A percentile compares a stretch with the other conserved stretches of the same genome.
These are phyloP conservation scores for Caryopteris hybrid DNA, from an alignment of 305 asterid species.

Conservation along the genomic window DNA sequence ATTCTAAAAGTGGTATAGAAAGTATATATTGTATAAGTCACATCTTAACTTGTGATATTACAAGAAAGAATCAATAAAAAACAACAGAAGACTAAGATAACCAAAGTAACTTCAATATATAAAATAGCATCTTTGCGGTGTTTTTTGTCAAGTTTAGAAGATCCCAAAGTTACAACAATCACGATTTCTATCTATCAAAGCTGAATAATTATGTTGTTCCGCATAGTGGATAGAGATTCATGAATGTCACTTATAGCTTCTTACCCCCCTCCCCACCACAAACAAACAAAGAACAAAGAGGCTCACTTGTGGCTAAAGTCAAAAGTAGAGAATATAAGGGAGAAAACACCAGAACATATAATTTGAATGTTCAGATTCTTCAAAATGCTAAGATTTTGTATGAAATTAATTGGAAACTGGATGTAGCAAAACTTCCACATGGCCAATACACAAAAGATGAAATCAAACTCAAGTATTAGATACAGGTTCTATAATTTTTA, in stretches of 20 bases:
- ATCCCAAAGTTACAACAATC: not conserved
- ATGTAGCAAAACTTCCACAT: not conserved
- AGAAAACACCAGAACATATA: not conserved
- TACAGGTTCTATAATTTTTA: not conserved
- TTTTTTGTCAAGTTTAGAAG: not conserved
- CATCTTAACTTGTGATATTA: not conserved
- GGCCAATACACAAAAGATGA: not conserved
- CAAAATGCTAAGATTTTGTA: not conserved
- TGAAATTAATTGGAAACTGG: not conserved
- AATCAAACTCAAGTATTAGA: not conserved
- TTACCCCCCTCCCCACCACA: no score
- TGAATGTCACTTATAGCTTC: not conserved
- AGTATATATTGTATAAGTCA: not conserved
- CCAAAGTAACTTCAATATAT: not conserved
- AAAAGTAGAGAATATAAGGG: not conserved
- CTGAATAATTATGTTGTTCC: not conserved
- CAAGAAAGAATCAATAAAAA: not conserved
- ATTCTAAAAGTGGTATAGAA: constrained; percentile 31
- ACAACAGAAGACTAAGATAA: constrained; percentile 1
- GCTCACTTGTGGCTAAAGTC: not conserved
- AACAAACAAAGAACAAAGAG: no score
- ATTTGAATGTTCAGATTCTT: not conserved
- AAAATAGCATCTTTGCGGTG: not conserved
- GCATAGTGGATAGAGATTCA: not conserved
- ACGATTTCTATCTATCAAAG: not conserved